phyloP scores from a whole-genome alignment of 768 basidiomycete species.

The Holtermannia corniformis region DNA sequence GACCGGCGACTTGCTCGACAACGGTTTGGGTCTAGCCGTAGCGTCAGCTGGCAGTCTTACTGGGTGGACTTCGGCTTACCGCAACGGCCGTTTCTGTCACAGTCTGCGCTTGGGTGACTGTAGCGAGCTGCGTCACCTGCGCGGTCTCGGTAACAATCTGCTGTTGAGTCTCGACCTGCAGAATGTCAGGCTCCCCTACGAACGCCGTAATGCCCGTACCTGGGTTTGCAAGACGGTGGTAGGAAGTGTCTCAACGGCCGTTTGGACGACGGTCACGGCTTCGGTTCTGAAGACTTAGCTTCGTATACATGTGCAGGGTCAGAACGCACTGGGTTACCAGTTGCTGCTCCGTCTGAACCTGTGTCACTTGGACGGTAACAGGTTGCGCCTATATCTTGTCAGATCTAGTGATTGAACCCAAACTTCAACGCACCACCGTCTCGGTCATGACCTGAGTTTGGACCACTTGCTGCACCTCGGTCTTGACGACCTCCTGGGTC shows the following conservation, averaged over 20 bases:
- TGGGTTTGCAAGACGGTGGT: not conserved
- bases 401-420: not conserved
- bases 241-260: not conserved
- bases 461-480: not conserved
- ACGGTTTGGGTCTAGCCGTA: not conserved
- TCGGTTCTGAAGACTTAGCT: no score
- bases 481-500: not conserved
- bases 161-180: conserved; percentile 1
- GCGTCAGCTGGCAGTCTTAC: no score
- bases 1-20: not conserved
- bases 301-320: no score
- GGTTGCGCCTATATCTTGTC: not conserved
- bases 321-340: not conserved
- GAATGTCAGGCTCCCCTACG: not conserved
- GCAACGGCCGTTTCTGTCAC: not conserved
- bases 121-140: conserved; percentile 1
- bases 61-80: no score
- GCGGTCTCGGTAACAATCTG: conserved; percentile 1
- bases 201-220: not conserved
- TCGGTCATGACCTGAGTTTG: not conserved
- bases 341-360: not conserved
- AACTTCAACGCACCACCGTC: not conserved
- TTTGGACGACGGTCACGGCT: conserved; percentile 1
- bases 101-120: conserved; percentile 4
- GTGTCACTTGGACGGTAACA: not conserved